These are phyloP conservation scores for Lipomyces starkeyi DNA, from an alignment of 805 yeast species.

Conservation along the genomic window DNA sequence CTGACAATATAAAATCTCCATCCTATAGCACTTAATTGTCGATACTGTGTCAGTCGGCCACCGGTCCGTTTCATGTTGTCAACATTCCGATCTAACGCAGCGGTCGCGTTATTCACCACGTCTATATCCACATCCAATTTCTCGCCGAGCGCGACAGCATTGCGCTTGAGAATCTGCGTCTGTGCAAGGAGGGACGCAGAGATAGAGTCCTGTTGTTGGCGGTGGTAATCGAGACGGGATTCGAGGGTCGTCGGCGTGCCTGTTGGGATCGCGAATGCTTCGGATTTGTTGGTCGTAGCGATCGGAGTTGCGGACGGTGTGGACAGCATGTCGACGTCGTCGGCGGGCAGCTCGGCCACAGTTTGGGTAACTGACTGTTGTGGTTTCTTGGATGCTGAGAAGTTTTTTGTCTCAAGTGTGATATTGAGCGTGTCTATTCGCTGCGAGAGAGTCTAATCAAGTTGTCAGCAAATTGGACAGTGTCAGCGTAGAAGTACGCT, in stretches of 20 bases:
- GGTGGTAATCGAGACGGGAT: conserved; percentile 35
- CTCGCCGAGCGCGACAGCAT: conserved; percentile 54
- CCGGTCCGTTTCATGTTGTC: conserved; percentile 48
- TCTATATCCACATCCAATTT: conserved; percentile 48
- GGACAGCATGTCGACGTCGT: conserved; percentile 12
- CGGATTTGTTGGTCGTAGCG: not conserved
- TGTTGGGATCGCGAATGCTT: conserved; percentile 8
- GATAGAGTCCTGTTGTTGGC: conserved; percentile 54
- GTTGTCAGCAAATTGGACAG: not conserved
- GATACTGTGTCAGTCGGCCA: conserved; percentile 44
- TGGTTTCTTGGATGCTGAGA: not conserved
- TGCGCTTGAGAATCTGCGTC: conserved; percentile 55
- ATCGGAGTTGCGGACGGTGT: conserved; percentile 6
- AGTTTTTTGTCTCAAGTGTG: not conserved
- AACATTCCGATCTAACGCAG: conserved; percentile 46
- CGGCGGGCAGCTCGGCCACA: not conserved
- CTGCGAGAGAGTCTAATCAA: conserved; percentile 7
- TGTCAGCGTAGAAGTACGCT: not conserved
- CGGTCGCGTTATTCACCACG: conserved; percentile 46
- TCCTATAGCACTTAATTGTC: conserved; percentile 48
- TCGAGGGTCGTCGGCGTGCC: conserved; percentile 30
- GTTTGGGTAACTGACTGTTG: not conserved
- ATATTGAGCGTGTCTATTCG: conserved; percentile 8
- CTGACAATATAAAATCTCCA: conserved; percentile 50
- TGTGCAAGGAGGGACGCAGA: conserved; percentile 56